Evolutionary conservation across 1,284 basidiomycete species (phyloP).

Genomic region (Papiliotrema flavescens): DNA sequence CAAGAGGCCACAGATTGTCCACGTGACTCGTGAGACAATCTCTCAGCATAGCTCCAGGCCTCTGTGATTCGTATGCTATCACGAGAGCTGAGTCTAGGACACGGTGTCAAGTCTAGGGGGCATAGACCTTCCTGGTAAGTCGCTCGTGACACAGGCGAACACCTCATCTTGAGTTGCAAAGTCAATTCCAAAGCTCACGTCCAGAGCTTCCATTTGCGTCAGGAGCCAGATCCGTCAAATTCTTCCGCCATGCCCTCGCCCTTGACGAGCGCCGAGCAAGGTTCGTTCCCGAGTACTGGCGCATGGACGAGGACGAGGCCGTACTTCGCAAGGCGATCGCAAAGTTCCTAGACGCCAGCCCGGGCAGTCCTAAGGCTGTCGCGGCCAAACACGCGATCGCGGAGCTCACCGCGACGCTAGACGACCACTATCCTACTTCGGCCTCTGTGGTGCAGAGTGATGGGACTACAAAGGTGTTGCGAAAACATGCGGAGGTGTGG

Average conservation of each 20-base stretch:
- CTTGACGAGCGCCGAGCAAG: slow-evolving; percentile 43
- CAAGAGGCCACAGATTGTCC: too few species aligned
- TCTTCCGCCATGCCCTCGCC: slow-evolving; percentile 44
- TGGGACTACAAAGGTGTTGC: background rate
- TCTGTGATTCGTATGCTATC: too few species aligned
- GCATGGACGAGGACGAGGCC: slow-evolving; percentile 3
- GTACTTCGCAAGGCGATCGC: too few species aligned
- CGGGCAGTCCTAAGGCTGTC: background rate
- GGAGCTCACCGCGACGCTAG: background rate
- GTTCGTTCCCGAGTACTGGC: slow-evolving; percentile 34
- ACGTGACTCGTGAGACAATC: too few species aligned
- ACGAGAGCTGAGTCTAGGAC: slow-evolving; percentile 4
- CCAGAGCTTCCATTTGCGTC: slow-evolving; percentile 25
- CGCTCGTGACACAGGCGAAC: too few species aligned
- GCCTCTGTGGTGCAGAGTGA: background rate
- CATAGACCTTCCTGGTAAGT: slow-evolving; percentile 7
- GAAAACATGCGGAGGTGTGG: slow-evolving; percentile 24
- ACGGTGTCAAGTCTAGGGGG: slow-evolving; percentile 18
- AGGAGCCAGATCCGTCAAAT: slow-evolving; percentile 21
- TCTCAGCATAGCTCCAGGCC: too few species aligned
- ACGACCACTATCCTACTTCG: background rate
- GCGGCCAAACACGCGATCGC: background rate
- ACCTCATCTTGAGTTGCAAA: too few species aligned
- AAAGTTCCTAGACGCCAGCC: background rate
- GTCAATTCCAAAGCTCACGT: background rate